Base-by-base conservation (phyloP, 352 stramenopile species). In the Phytopythium kandeliae region DNA sequence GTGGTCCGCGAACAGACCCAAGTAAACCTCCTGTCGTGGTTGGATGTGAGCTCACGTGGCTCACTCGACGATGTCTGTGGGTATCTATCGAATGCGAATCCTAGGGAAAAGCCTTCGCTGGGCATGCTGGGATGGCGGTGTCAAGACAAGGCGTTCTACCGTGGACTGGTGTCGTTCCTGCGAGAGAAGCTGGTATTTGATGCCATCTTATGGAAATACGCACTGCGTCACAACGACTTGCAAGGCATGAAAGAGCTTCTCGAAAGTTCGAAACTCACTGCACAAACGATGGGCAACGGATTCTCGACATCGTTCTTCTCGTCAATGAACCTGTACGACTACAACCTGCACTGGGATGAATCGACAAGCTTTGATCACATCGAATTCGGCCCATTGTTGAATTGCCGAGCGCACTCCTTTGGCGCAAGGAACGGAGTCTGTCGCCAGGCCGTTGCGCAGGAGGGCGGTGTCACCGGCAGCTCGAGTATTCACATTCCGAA, bases 21-120 rank as follows among this genome's bases (percentile, higher is more conserved):
- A 4, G 62, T 86, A 19, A 80, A 89, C 58, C 59, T 78, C 19
- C 58, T 61, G 21, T 85, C 74, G 17, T 90, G 79, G 79, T 62
- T 30, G 24, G 78, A 88, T 34, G 69, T 90, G 3, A 65, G 65
- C 12, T 51, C 69, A 4, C 57, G 73, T 17, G 76, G 74, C 0
- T 74, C 63, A 15, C 24, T 80, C 2, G 60, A 73, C 28, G 74
- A 84, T 30, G 59, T 86, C 24, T 16, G 84, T 30, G 36, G 51
- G 3, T 68, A 56, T 22, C 53, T 74, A 35, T 22, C 59, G 13
- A 55, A 67, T 34, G 22, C 48, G 8, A 67, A 59, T 37, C 50
- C 69, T 36, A 51, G 55, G 19, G 45, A 78, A n/a, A 55, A 49
- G 11, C 52, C 58, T 15, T 68, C 80, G 44, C 67, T 63, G 45